phyloP scores from a whole-genome alignment of 1,139 yeast species.

The Geotrichum candidum region DNA sequence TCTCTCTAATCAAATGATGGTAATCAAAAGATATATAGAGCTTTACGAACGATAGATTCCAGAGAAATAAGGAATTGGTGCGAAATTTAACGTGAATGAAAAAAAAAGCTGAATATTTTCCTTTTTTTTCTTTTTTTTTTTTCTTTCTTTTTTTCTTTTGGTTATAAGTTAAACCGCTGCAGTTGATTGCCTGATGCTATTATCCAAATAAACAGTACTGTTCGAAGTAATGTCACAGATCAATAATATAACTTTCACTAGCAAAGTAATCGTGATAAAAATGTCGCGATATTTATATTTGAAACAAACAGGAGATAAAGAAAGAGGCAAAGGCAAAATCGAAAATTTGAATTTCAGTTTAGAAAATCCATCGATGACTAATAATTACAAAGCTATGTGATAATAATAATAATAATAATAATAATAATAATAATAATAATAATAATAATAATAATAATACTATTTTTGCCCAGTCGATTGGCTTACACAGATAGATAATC shows the following conservation, averaged over 20 bases:
- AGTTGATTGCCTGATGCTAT: not conserved
- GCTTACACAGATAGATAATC: too few species aligned
- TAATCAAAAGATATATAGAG: conserved; percentile 15
- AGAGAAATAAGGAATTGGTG: not conserved
- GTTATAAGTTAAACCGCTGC: not conserved
- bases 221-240: not conserved
- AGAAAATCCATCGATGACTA: not conserved
- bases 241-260: not conserved
- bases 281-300: not conserved
- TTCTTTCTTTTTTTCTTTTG: not conserved
- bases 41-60: conserved; percentile 18
- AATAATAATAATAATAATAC: too few species aligned
- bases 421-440: too few species aligned
- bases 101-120: too few species aligned
- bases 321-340: not conserved
- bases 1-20: conserved; percentile 3
- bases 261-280: not conserved
- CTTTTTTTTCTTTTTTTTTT: too few species aligned
- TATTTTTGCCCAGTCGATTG: too few species aligned
- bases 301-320: not conserved
- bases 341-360: not conserved
- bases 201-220: not conserved
- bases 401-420: too few species aligned
- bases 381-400: not conserved
- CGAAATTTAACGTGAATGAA: not conserved